Evolutionary conservation across 192 early-diverging fungal species (phyloP), one percentile per base, ranked within the genome.

Genomic region (Endogone sp.): DNA sequence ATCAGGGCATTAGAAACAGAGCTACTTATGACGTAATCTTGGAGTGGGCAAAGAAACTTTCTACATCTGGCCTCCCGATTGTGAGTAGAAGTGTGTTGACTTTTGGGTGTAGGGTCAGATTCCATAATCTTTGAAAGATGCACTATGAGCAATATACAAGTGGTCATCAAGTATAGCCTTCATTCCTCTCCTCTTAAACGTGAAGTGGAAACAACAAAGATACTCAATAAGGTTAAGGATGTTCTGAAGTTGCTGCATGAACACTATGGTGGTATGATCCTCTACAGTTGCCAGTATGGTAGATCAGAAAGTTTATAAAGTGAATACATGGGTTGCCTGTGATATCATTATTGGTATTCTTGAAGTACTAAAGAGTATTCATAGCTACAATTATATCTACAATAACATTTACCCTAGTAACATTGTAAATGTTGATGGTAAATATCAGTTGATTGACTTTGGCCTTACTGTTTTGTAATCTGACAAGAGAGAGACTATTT

Each of bases 271-370:
- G 13, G 37, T 44, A 44, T 44, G 37, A 44, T 44, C 37, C 37
- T n/a, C n/a, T n/a, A n/a, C n/a, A n/a, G n/a, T n/a, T n/a, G n/a
- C n/a, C n/a, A n/a, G n/a, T 13, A 44, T 44, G 37, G 37, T 44
- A 13, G 37, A 13, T 13, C 37, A 44, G 37, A 44, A 44, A 44
- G 37, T 44, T 13, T 44, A 44, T 13, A 44, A 44, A 44, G 37
- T 44, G 37, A 44, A 44, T 44, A 13, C 37, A 44, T 44, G 37
- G 37, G 37, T 4, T 2, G 2, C 4, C 2, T 62, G 60, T 30
- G 29, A 62, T n/a, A 62, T 62, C 4, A 62, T 62, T 3, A 62
- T 62, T 62, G 60, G 29, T n/a, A 62, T 62, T 4, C 60, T 62
- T 30, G 4, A 4, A 3, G 4, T 62, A 2, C 60, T 62, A n/a